Base-by-base conservation (phyloP, 1,139 yeast species). In the Candida sp. region DNA sequence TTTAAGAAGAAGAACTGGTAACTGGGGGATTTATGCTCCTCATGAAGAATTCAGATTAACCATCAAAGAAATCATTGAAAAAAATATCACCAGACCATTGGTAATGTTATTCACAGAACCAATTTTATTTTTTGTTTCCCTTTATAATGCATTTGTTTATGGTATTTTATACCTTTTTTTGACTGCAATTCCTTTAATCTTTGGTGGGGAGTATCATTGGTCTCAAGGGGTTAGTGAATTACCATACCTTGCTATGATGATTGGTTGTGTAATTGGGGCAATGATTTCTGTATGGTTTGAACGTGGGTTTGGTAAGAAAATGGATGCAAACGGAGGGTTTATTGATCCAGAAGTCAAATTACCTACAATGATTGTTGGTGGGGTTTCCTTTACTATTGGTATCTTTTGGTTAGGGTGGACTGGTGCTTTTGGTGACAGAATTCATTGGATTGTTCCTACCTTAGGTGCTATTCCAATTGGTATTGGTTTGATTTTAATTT, bases 371-470 rank as follows among this genome's bases (percentile, higher is more conserved):
- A 77, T 87, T 66, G 60, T 75, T 40, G 91, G 95, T 27, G 81
- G 83, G 29, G 51, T 86, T 45, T 60, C 76, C 11, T 87, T 88
- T 70, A 84, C 95, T 32, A 70, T 80, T 49, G 96, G 96, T 42
- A 70, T 89, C 47, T 74, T 89, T 55, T 87, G 95, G 95, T 73
- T 88, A 57, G 81, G 88, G 42, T 88, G 96, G 96, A 70, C 89
- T 2, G 96, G 96, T 56, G 76, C 79, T 54, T 89, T 80, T 62
- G 82, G 76, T 35, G 65, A 82, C 21, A 63, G 64, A 33, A 79
- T 87, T 33, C 95, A 84, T 60, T 89, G 95, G 93, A 83, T 85
- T 52, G 93, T 81, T n/a, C 96, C 96, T 33, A 80, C 91, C 1
- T 64, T 82, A 35, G 85, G 90, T 27, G 90, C 90, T 39, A 57